Conservation (phyloP, 768 basidiomycete genomes). For the Lyophyllum semitale region DNA sequence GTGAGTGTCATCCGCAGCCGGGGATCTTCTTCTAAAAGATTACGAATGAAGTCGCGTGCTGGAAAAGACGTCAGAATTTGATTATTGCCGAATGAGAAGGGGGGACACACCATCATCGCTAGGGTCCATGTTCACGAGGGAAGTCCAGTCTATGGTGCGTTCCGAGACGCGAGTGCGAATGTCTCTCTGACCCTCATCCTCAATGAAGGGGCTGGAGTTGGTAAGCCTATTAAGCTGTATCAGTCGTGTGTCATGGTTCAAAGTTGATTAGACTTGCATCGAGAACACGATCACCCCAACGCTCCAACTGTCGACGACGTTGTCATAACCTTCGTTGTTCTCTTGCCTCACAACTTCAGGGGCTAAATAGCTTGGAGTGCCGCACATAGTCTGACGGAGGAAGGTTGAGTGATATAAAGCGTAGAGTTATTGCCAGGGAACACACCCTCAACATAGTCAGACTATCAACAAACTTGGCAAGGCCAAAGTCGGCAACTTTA, state of each 20-base stretch:
- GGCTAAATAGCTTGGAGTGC: slow-evolving; percentile 92
- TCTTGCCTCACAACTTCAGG: slow-evolving; percentile 84
- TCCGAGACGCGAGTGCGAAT: slow-evolving; percentile 61
- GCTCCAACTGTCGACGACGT: slow-evolving; percentile 94
- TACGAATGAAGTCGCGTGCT: slow-evolving; percentile 69
- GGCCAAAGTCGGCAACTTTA: slow-evolving; percentile 95
- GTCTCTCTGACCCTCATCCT: slow-evolving; percentile 62
- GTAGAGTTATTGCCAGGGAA: not conserved
- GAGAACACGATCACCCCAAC: slow-evolving; percentile 93
- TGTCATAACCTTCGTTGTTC: slow-evolving; percentile 74
- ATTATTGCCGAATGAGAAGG: not conserved
- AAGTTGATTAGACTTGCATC: slow-evolving; percentile 51
- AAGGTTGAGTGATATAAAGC: not conserved
- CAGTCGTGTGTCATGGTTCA: not conserved
- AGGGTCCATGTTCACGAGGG: slow-evolving; percentile 40
- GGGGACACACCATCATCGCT: slow-evolving; percentile 47
- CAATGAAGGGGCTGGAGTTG: slow-evolving; percentile 77
- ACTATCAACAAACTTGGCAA: slow-evolving; percentile 89
- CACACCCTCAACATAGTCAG: slow-evolving; percentile 74
- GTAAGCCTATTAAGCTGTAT: slow-evolving; percentile 56
- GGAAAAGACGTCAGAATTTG: slow-evolving; percentile 5
- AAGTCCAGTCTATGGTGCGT: slow-evolving; percentile 64
- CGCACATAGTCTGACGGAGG: slow-evolving; percentile 87
- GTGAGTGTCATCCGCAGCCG: slow-evolving; percentile 67
- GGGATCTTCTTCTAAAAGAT: slow-evolving; percentile 69